phyloP scores from a whole-genome alignment of 2,329 filamentous ascomycete genomes.

The Microdochium paspali region DNA sequence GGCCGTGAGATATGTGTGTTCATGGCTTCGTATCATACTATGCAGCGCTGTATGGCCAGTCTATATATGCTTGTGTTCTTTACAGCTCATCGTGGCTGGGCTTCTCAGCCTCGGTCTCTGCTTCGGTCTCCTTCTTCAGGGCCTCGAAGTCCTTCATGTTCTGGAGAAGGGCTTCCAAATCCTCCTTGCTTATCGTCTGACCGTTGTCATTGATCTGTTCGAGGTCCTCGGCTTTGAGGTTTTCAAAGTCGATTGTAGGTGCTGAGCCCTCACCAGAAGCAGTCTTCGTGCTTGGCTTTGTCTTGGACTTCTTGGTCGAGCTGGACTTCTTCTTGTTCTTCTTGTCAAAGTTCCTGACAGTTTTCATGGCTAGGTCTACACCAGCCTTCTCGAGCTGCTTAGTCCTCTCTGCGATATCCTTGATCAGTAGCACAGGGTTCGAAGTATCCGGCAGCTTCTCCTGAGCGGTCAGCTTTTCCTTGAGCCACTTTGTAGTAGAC shows the following conservation, averaged over 20 bases:
- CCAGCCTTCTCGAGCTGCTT: constrained; percentile 63
- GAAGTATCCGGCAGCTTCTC: constrained; percentile 59
- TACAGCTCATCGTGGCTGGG: constrained; percentile 10
- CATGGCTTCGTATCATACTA: constrained; percentile 22
- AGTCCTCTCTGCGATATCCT: constrained; percentile 61
- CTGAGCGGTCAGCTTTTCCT: constrained; percentile 61
- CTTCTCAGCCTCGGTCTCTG: constrained; percentile 18
- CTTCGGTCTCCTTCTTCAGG: constrained; percentile 9
- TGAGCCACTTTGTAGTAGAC: constrained; percentile 63
- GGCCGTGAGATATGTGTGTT: constrained; percentile 6
- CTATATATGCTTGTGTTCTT: constrained; percentile 9
- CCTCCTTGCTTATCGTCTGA: constrained; percentile 25
- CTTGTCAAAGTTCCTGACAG: constrained; percentile 46
- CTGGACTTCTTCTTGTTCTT: constrained; percentile 30
- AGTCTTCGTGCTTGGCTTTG: constrained; percentile 26
- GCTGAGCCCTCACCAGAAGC: constrained; percentile 19
- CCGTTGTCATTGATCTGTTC: constrained; percentile 28
- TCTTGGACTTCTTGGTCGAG: constrained; percentile 29
- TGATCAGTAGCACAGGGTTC: constrained; percentile 64
- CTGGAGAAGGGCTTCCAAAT: constrained; percentile 7
- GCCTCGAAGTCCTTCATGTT: constrained; percentile 8
- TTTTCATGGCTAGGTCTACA: constrained; percentile 62
- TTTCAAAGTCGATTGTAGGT: constrained; percentile 30
- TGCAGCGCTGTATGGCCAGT: not conserved
- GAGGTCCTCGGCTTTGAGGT: constrained; percentile 16